A percentile compares a stretch with the other conserved stretches of the same genome.
Conservation (phyloP, 2,329 filamentous ascomycete genomes). For the Aspergillus awamori region DNA sequence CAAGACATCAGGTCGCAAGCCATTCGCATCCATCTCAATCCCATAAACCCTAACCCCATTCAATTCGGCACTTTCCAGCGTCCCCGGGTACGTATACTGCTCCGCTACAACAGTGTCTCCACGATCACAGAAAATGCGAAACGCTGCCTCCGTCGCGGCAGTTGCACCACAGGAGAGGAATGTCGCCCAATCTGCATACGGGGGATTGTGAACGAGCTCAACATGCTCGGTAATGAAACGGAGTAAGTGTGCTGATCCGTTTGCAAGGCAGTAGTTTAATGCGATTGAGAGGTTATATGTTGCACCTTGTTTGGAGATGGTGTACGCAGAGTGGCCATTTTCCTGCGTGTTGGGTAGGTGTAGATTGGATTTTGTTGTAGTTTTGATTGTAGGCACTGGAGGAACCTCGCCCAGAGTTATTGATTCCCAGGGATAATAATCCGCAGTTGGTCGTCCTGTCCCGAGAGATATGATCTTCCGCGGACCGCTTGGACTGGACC, state of each 20-base stretch:
- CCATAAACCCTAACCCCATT: slow-evolving; percentile 64
- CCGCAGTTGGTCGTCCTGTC: neutral
- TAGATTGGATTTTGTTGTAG: neutral
- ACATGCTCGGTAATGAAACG: slow-evolving; percentile 88
- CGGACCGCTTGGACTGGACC: slow-evolving; percentile 37
- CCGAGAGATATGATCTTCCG: neutral
- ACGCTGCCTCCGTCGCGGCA: slow-evolving; percentile 76
- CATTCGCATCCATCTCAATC: slow-evolving; percentile 67
- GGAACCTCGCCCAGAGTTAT: neutral
- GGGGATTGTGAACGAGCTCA: slow-evolving; percentile 78
- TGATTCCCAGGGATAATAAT: slow-evolving; percentile 1
- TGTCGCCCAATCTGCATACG: slow-evolving; percentile 90
- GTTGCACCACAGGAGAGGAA: slow-evolving; percentile 85
- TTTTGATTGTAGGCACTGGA: neutral
- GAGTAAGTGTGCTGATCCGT: slow-evolving; percentile 77
- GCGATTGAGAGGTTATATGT: slow-evolving; percentile 72
- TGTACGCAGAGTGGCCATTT: neutral
- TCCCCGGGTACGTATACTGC: slow-evolving; percentile 88
- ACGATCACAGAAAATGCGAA: slow-evolving; percentile 77
- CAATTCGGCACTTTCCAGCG: slow-evolving; percentile 66
- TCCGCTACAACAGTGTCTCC: slow-evolving; percentile 82
- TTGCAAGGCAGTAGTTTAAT: slow-evolving; percentile 83
- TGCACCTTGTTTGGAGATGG: neutral
- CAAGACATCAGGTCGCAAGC: slow-evolving; percentile 63
- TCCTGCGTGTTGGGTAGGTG: neutral